Base-by-base conservation (phyloP, 2,329 filamentous ascomycete genomes). In the Aureobasidium sp. region DNA sequence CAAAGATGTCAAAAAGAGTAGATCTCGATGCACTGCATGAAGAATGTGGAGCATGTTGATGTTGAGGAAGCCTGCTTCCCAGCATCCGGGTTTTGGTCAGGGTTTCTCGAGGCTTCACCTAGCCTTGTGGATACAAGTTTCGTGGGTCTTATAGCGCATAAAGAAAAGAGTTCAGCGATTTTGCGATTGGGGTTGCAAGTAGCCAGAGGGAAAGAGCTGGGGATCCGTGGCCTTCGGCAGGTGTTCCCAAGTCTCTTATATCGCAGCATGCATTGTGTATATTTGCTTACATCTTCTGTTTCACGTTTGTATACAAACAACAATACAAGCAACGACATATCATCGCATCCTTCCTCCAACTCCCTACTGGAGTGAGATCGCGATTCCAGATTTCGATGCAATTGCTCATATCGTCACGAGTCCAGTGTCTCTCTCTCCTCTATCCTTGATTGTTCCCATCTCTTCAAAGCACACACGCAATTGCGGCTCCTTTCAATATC, bases 241-340 rank as follows among this genome's bases (percentile, higher is more conserved):
- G 39, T 25, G 8, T 9, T 29, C 7, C 10, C 39, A n/a, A 27
- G 39, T 25, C 30, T 36, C 53, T 57, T 57, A 57, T 57, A 45
- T 45, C 53, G 9, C 11, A 30, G 34, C 2, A 45, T 13, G 15
- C 5, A 30, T 42, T 44, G 4, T 11, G 3, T 37, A 27, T 54
- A 45, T 44, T 21, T 57, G 39, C 53, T 57, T 45, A 34, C n/a
- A 21, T 44, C 10, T 11, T 29, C 25, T 55, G 53, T 36, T 57
- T 57, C 52, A 55, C 29, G 25, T 55, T 3, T 57, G 53, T 57
- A 57, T 45, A 45, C 39, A 57, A 57, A 57, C 41, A 57, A 27
- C 34, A 55, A 42, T 30, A 32, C 29, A 44, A 45, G 1, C 9
- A 29, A 42, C 25, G n/a, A 13, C 3, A 30, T 34, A 36, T 34